These are phyloP conservation scores for Protomyces inouyei DNA, from an alignment of 1,139 yeast species.

Conservation along the genomic window DNA sequence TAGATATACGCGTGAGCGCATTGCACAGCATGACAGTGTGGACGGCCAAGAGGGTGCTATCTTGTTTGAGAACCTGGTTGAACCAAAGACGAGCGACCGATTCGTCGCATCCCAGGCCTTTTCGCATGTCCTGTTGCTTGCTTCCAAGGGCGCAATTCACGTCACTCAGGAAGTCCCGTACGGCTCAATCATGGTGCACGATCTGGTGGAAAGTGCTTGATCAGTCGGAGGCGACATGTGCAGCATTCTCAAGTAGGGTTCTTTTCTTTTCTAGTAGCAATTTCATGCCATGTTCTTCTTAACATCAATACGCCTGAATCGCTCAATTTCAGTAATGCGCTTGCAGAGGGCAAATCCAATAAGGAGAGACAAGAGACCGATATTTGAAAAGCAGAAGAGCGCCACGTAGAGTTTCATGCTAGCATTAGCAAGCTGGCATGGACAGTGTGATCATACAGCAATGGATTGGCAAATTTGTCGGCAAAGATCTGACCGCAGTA, in stretches of 20 bases:
- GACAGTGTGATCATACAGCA: slow-evolving; percentile 1
- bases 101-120: slow-evolving; percentile 30
- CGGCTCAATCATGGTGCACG: slow-evolving; percentile 7
- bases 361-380: slow-evolving; percentile 4
- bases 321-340: slow-evolving; percentile 8
- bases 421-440: neutral
- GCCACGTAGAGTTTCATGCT: neutral
- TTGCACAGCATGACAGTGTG: neutral
- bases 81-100: slow-evolving; percentile 17
- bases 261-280: neutral
- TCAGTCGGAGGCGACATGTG: neutral
- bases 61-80: slow-evolving; percentile 24
- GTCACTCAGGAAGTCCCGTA: slow-evolving; percentile 24
- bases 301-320: slow-evolving; percentile 17
- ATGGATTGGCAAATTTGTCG: neutral
- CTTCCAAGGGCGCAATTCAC: slow-evolving; percentile 28
- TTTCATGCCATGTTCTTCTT: neutral
- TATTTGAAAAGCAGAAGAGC: slow-evolving; percentile 1
- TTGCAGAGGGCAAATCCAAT: slow-evolving; percentile 12
- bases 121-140: slow-evolving; percentile 29
- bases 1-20: neutral
- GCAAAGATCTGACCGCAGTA: slow-evolving; percentile 6
- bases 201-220: neutral
- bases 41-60: neutral
- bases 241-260: neutral